phyloP scores from a whole-genome alignment of 2,329 filamentous ascomycete genomes.

The Penicillium fuscoglaucum region DNA sequence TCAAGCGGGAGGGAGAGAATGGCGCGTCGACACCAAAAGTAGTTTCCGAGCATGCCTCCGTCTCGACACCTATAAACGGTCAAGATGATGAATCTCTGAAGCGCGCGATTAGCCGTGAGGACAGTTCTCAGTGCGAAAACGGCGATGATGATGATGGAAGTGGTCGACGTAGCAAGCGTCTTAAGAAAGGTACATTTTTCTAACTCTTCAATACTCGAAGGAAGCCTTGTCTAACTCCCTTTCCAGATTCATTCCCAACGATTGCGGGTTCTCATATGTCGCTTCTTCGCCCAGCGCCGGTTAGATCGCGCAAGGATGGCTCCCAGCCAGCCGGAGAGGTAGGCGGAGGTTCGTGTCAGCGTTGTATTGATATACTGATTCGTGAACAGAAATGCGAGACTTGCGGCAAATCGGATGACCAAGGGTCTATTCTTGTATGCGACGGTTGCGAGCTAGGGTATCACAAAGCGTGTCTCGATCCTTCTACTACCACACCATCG shows the following conservation, averaged over 20 bases:
- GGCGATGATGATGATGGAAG: constrained; percentile 62
- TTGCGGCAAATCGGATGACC: constrained; percentile 77
- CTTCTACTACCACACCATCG: constrained; percentile 72
- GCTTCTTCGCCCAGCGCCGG: constrained; percentile 76
- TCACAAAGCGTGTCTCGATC: constrained; percentile 86
- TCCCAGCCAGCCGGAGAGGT: constrained; percentile 61
- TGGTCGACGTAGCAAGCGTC: constrained; percentile 83
- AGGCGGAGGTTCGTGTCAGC: constrained; percentile 25
- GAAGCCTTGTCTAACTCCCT: background rate
- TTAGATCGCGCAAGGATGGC: constrained; percentile 56
- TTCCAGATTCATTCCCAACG: constrained; percentile 60
- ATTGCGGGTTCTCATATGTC: constrained; percentile 98
- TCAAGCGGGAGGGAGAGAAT: constrained; percentile 56
- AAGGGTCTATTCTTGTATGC: constrained; percentile 71
- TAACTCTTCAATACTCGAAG: constrained; percentile 19
- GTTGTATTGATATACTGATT: constrained; percentile 31
- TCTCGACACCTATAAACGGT: constrained; percentile 57
- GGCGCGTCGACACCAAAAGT: constrained; percentile 62
- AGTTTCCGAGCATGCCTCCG: constrained; percentile 64
- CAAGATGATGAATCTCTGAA: constrained; percentile 64
- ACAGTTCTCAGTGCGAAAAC: constrained; percentile 44
- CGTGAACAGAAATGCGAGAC: constrained; percentile 71
- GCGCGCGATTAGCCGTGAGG: constrained; percentile 68
- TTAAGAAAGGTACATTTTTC: constrained; percentile 70
- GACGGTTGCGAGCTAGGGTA: constrained; percentile 90